Percentiles rank a stretch among this genome's conserved stretches.
Evolutionary conservation across 2,329 filamentous ascomycete genomes (phyloP).

Genomic region (Mycosphaerelloides madeirae): DNA sequence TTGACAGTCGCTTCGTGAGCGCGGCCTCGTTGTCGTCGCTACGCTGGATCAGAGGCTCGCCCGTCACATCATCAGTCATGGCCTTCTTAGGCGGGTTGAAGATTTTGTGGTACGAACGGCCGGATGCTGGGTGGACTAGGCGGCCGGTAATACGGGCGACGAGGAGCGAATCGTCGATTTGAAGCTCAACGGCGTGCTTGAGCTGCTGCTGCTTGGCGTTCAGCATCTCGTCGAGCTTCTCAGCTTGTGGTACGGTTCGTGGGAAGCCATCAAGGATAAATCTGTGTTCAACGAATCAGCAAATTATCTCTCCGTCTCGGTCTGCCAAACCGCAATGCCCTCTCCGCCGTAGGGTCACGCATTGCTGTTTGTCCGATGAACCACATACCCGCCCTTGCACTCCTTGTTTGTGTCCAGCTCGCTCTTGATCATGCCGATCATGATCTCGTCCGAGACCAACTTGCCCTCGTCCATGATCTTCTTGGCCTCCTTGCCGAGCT

Average conservation of each 20-base stretch:
- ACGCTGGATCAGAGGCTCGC: constrained; percentile 92
- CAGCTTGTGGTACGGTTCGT: constrained; percentile 89
- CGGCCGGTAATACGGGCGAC: constrained; percentile 96
- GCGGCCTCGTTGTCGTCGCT: constrained; percentile 96
- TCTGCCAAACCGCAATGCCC: not conserved
- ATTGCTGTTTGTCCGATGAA: not conserved
- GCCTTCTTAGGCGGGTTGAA: constrained; percentile 94
- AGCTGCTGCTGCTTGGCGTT: constrained; percentile 70
- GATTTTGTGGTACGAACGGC: constrained; percentile 94
- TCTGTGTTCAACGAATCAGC: constrained; percentile 44
- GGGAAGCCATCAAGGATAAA: constrained; percentile 99
- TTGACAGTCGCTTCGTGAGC: constrained; percentile 86
- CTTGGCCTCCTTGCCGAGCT: constrained; percentile 92
- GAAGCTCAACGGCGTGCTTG: constrained; percentile 91
- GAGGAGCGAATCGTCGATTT: constrained; percentile 91
- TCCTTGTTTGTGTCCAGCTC: constrained; percentile 91
- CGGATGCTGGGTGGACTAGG: constrained; percentile 90
- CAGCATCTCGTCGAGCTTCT: constrained; percentile 93
- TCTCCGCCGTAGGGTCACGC: not conserved
- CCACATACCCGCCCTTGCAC: constrained; percentile 86
- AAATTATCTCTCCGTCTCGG: not conserved
- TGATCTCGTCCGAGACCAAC: constrained; percentile 96
- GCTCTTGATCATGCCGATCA: constrained; percentile 99
- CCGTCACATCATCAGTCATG: constrained; percentile 96
- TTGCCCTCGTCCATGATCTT: constrained; percentile 99